phyloP scores from a whole-genome alignment of 345 rosid genomes.

The Litchi chinensis region DNA sequence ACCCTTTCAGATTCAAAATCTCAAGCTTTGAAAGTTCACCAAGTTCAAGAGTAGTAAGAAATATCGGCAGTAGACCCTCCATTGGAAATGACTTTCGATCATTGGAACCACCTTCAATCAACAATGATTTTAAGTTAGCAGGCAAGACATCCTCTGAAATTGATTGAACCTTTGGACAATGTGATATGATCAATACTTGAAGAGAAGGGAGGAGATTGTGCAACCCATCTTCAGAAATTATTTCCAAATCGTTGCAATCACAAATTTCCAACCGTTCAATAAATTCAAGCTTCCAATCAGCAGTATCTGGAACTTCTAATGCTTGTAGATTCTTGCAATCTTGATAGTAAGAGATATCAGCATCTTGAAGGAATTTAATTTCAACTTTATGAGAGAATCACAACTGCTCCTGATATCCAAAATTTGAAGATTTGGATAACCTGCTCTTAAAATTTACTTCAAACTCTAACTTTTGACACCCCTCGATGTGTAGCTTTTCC shows the following conservation, averaged over 20 bases:
- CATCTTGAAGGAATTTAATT: too few species aligned
- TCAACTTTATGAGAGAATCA: slow-evolving; percentile 22
- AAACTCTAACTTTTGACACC: slow-evolving; percentile 22
- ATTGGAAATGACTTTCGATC: neutral
- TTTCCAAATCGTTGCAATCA: slow-evolving; percentile 28
- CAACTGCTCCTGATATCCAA: slow-evolving; percentile 30
- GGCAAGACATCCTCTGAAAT: neutral
- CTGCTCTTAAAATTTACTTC: too few species aligned
- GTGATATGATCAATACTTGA: too few species aligned
- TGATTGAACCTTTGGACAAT: neutral
- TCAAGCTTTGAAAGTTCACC: neutral
- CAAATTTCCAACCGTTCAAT: slow-evolving; percentile 25
- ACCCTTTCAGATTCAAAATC: neutral
- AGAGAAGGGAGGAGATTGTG: too few species aligned
- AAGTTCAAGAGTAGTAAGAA: neutral
- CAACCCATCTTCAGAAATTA: too few species aligned
- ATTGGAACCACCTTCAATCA: neutral
- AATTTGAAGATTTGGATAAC: slow-evolving; percentile 17
- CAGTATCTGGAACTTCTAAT: slow-evolving; percentile 20
- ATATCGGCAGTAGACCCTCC: neutral
- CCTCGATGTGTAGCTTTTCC: slow-evolving; percentile 22
- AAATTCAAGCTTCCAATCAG: neutral
- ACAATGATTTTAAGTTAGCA: neutral
- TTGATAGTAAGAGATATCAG: neutral
- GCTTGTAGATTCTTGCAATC: slow-evolving; percentile 26